Evolutionary conservation across 2,329 filamentous ascomycete species (phyloP).

Genomic region (Fulvia fulva): DNA sequence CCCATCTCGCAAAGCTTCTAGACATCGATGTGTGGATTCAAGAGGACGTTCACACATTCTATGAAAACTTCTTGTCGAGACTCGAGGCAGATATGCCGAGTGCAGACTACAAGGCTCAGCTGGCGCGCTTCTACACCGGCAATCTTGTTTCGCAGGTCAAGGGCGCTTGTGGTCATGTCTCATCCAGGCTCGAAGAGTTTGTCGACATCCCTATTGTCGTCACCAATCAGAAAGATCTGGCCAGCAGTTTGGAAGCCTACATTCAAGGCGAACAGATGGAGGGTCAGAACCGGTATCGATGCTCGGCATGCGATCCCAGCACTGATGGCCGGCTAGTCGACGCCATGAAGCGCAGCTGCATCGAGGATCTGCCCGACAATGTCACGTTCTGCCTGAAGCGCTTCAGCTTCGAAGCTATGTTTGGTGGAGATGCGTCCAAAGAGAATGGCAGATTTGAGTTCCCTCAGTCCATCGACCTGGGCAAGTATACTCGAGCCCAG

Average conservation of each 20-base stretch:
- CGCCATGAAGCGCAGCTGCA: slow-evolving; percentile 79
- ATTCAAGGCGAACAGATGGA: slow-evolving; percentile 96
- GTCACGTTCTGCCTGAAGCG: slow-evolving; percentile 92
- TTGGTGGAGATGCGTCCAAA: slow-evolving; percentile 69
- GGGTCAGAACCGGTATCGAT: slow-evolving; percentile 97
- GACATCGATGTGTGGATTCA: slow-evolving; percentile 83
- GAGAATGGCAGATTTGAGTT: slow-evolving; percentile 96
- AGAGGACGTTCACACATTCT: slow-evolving; percentile 99
- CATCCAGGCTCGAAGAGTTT: slow-evolving; percentile 83
- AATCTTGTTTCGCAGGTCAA: slow-evolving; percentile 92
- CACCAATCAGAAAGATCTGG: slow-evolving; percentile 77
- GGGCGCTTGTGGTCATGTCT: slow-evolving; percentile 90
- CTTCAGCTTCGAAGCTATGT: slow-evolving; percentile 71
- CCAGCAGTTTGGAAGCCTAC: slow-evolving; percentile 90
- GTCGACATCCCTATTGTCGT: slow-evolving; percentile 95
- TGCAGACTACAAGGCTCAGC: slow-evolving; percentile 63
- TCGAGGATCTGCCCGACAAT: slow-evolving; percentile 90
- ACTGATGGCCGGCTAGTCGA: slow-evolving; percentile 61
- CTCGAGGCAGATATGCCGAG: slow-evolving; percentile 78
- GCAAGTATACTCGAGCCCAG: slow-evolving; percentile 82
- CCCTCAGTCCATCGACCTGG: slow-evolving; percentile 77
- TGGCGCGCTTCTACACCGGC: slow-evolving; percentile 85
- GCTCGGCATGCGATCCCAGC: slow-evolving; percentile 75
- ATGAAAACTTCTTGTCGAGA: slow-evolving; percentile 85
- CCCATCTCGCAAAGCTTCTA: slow-evolving; percentile 68